Base-by-base conservation (phyloP, 441 rosid genomes). In the Capsella rubella region DNA sequence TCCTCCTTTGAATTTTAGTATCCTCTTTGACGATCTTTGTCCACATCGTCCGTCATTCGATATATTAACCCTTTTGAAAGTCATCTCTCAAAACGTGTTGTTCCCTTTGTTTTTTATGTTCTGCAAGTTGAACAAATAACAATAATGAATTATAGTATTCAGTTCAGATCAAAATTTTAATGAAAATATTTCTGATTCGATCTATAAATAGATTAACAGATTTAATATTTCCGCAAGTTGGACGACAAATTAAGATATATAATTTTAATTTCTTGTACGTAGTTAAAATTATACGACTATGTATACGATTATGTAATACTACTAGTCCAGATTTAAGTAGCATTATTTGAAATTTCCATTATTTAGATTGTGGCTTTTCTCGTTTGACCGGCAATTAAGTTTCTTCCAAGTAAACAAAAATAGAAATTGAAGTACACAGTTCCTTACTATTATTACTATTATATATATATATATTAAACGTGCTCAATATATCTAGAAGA, bases 81-180 rank as follows among this genome's bases (percentile, higher is more conserved):
- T 54, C 71, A 32, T 64, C 57, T 63, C 50, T n/a, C 0, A 45
- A 21, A 54, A 54, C 76, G 71, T 54, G 64, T 72, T 61, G 53
- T 6, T 40, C 25, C 27, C 43, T 61, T 71, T 11, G 11, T 65
- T 75, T 39, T 39, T 34, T 57, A 4, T 31, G 4, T 3, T 59
- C 6, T 27, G 56, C 74, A 61, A 68, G 45, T 75, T 69, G 73
- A 13, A 32, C 27, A 49, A 14, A 40, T 21, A 50, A 28, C 3
- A 49, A 56, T 57, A 66, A 28, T 35, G 14, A 56, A 21, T 21
- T 21, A 43, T 60, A 12, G 34, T 52, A 67, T 43, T 75, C 14
- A 50, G 11, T 51, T 45, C 21, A 28, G 21, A 57, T 28, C n/a
- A 35, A 21, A 8, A 3, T 21, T 21, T 14, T 37, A 12, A 2